Evolutionary conservation across 1,139 yeast species (phyloP).

Genomic region (Yamadazyma taylorii): DNA sequence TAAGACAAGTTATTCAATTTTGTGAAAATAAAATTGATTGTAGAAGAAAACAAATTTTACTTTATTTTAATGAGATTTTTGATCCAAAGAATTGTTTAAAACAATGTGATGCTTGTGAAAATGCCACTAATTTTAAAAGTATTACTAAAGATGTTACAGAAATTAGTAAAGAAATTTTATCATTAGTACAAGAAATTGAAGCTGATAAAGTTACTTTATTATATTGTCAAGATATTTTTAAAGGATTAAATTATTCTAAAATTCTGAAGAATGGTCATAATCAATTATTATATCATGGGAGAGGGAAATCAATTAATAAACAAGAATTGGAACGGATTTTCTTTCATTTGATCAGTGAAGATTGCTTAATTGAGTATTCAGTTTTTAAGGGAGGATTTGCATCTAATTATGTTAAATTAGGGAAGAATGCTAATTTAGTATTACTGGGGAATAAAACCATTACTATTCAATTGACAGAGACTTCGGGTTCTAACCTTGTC

Average conservation of each 20-base stretch:
- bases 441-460: conserved; percentile 46
- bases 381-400: conserved; percentile 78
- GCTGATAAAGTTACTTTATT: conserved; percentile 67
- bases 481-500: no score
- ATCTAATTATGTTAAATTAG: conserved; percentile 65
- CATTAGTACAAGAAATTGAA: conserved; percentile 58
- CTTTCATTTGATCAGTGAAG: conserved; percentile 69
- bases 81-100: conserved; percentile 64
- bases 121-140: conserved; percentile 42
- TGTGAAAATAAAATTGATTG: conserved; percentile 93
- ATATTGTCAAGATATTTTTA: conserved; percentile 79
- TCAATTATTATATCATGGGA: conserved; percentile 61
- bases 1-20: conserved; percentile 84
- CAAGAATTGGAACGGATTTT: conserved; percentile 79
- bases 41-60: conserved; percentile 82
- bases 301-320: conserved; percentile 61
- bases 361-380: conserved; percentile 71
- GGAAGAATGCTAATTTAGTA: conserved; percentile 51
- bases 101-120: conserved; percentile 83
- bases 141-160: conserved; percentile 69
- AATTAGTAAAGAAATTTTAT: conserved; percentile 58
- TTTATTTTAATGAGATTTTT: conserved; percentile 84
- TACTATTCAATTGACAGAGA: conserved; percentile 30
- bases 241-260: conserved; percentile 69
- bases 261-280: conserved; percentile 66